Base-by-base conservation (phyloP, 352 stramenopile genomes). In the Bremia lactucae region DNA sequence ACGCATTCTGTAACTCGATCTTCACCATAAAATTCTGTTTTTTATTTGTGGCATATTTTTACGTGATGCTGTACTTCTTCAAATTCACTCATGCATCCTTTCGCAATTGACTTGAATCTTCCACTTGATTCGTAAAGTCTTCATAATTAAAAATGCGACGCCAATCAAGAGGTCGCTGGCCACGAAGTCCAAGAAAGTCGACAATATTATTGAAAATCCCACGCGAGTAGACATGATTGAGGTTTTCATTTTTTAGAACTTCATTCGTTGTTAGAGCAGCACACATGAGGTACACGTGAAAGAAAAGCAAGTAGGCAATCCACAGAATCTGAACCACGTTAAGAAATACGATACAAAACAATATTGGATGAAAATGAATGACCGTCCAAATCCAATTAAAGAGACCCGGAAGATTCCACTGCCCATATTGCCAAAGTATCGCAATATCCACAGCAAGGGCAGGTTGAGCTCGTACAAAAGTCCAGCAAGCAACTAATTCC, bases 211-310 rank as follows among this genome's bases (percentile, higher is more conserved):
- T 51, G n/a, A 62, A 20, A 8, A 79, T 43, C 0, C 73, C 77
- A 21, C 68, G 65, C 3, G 77, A 87, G 38, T 80, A 89, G 14
- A 55, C 62, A 9, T 59, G 66, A 16, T 65, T 34, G 7, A 63
- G 44, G 44, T 79, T 83, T 38, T 82, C 71, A 29, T 55, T 57
- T 50, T 81, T 87, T 15, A 89, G 62, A n/a, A 86, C 65, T 36
- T 89, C 77, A 49, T 89, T 87, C 15, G 77, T 89, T 28, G 77
- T 89, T 23, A 82, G 67, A 8, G 69, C 66, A 19, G 61, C 61
- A 19, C 64, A 49, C 33, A 81, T 43, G 23, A 86, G 59, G 57
- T 82, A 89, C 3, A 64, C 16, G 46, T 89, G 69, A 56, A 86
- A 82, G 16, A 68, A 23, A 4, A 87, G 47, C 45, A 87, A 62